Evolutionary conservation across 2,329 filamentous ascomycete species (phyloP).

Genomic region (Pseudonectria foliicola): DNA sequence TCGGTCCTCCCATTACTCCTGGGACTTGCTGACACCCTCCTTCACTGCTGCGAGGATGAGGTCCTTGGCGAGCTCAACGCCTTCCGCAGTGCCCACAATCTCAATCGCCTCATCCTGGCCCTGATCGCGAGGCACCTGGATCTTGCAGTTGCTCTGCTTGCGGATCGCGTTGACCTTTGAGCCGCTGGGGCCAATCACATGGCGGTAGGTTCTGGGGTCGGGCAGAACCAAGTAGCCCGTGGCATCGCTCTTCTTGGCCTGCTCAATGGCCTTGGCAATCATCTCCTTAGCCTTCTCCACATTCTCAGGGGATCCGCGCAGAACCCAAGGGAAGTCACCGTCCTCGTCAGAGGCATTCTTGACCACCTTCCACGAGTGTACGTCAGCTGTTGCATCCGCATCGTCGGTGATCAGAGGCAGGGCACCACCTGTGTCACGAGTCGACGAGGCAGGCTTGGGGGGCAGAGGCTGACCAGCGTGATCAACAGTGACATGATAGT

Average conservation of each 20-base stretch:
- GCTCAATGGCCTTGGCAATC: conserved; percentile 65
- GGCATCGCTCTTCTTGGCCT: conserved; percentile 60
- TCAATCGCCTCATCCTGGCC: conserved; percentile 75
- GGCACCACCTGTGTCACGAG: conserved; percentile 51
- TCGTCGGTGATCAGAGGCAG: conserved; percentile 95
- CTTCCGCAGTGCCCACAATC: conserved; percentile 71
- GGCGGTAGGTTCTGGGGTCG: conserved; percentile 82
- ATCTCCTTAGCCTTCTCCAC: conserved; percentile 73
- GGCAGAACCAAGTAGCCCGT: conserved; percentile 86
- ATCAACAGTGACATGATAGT: conserved; percentile 84
- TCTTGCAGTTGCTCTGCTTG: conserved; percentile 85
- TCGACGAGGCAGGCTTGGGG: conserved; percentile 52
- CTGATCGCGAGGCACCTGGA: conserved; percentile 85
- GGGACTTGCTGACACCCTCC: conserved; percentile 42
- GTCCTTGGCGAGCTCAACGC: conserved; percentile 79
- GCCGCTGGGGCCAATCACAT: conserved; percentile 82
- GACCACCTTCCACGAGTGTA: conserved; percentile 78
- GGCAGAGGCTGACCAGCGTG: conserved; percentile 77
- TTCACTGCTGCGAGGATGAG: conserved; percentile 80
- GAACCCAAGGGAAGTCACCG: conserved; percentile 80
- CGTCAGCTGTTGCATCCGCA: conserved; percentile 53
- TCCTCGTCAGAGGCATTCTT: conserved; percentile 54
- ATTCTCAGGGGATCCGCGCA: conserved; percentile 71
- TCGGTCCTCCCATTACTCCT: conserved; percentile 15
- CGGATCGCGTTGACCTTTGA: conserved; percentile 90